Conservation (phyloP, 768 basidiomycete genomes). For the Neoboletus brunneissimus region DNA sequence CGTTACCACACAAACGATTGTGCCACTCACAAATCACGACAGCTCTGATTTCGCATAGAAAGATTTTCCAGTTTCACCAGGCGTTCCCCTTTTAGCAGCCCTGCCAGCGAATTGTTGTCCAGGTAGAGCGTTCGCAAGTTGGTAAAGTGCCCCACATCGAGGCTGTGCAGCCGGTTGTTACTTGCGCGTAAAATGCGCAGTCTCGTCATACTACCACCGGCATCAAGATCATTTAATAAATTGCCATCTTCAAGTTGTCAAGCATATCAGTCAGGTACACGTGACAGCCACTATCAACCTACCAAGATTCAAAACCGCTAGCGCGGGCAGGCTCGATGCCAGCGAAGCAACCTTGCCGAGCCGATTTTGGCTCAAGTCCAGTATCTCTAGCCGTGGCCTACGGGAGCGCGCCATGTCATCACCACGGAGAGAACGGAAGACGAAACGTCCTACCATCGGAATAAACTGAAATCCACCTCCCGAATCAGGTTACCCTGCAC, state of each 20-base stretch:
- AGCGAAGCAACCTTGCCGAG: constrained; percentile 59
- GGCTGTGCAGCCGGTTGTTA: constrained; percentile 68
- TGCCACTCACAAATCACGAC: constrained; percentile 65
- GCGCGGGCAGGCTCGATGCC: constrained; percentile 49
- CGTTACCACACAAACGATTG: constrained; percentile 20
- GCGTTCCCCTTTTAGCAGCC: constrained; percentile 51
- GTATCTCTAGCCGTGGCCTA: constrained; percentile 67
- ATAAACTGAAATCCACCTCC: constrained; percentile 55
- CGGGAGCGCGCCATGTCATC: constrained; percentile 11
- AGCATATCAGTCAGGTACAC: constrained; percentile 15
- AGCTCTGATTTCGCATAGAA: constrained; percentile 86
- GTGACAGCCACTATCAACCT: constrained; percentile 35
- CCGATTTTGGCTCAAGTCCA: constrained; percentile 79
- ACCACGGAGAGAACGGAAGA: constrained; percentile 4
- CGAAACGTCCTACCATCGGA: constrained; percentile 56
- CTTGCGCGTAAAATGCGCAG: constrained; percentile 84
- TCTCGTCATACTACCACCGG: constrained; percentile 55
- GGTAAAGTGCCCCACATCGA: constrained; percentile 62
- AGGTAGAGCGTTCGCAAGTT: constrained; percentile 88
- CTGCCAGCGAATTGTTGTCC: constrained; percentile 72
- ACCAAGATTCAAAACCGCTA: constrained; percentile 85
- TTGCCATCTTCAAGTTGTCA: constrained; percentile 63
- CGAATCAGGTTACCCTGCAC: constrained; percentile 70
- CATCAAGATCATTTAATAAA: constrained; percentile 50
- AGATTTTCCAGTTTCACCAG: constrained; percentile 82